Conservation (phyloP, 1,139 yeast species). For the Debaryomycetaceae sp. region DNA sequence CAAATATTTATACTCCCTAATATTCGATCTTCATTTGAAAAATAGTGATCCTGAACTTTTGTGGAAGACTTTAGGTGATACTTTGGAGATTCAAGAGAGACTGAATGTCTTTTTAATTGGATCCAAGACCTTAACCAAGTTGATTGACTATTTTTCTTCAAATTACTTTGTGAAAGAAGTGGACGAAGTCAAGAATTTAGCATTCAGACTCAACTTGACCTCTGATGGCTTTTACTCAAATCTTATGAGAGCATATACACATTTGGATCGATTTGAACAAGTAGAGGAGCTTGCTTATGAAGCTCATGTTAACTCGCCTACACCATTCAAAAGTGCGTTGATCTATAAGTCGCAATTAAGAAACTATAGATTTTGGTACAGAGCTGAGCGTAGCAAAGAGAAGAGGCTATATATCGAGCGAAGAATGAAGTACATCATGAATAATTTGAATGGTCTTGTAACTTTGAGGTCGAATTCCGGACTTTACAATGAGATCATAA, state of each 20-base stretch:
- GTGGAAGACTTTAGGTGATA: slow-evolving; percentile 36
- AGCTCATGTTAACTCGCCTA: slow-evolving; percentile 25
- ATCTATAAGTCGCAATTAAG: slow-evolving; percentile 29
- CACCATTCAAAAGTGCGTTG: slow-evolving; percentile 29
- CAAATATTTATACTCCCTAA: slow-evolving; percentile 33
- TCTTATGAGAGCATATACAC: slow-evolving; percentile 26
- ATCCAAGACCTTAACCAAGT: slow-evolving; percentile 11
- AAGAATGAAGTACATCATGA: slow-evolving; percentile 6
- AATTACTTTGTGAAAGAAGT: slow-evolving; percentile 23
- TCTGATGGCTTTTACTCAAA: slow-evolving; percentile 14
- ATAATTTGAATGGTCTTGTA: slow-evolving; percentile 5
- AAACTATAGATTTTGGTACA: slow-evolving; percentile 30
- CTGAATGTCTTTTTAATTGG: slow-evolving; percentile 16
- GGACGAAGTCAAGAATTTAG: slow-evolving; percentile 17
- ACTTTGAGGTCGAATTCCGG: slow-evolving; percentile 8
- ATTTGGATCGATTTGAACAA: slow-evolving; percentile 27
- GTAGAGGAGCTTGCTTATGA: slow-evolving; percentile 28
- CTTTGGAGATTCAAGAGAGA: slow-evolving; percentile 19
- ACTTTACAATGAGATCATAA: slow-evolving; percentile 25
- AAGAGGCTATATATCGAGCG: slow-evolving; percentile 9
- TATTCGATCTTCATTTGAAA: slow-evolving; percentile 39
- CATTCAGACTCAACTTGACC: slow-evolving; percentile 14
- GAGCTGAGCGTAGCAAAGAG: slow-evolving; percentile 4
- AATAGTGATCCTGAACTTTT: slow-evolving; percentile 35
- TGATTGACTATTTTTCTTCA: slow-evolving; percentile 19